Percentiles rank a stretch among this genome's conserved stretches.
Evolutionary conservation across 768 basidiomycete species (phyloP).

Genomic region (Amanita pallidorosea): DNA sequence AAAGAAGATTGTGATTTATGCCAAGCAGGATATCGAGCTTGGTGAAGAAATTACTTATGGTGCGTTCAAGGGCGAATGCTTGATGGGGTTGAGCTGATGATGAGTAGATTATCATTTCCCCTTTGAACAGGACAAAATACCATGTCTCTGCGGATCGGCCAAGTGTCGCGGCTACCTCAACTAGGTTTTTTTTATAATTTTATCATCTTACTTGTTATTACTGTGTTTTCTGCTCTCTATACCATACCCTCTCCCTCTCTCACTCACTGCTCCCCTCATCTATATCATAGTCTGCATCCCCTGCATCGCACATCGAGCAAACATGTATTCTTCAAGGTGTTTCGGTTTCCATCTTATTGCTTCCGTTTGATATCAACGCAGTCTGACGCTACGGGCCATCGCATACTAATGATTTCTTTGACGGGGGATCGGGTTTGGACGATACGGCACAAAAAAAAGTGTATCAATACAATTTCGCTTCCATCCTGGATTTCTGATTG

Average conservation of each 20-base stretch:
- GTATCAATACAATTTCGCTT: conserved; percentile 4
- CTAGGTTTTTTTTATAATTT: conserved; percentile 39
- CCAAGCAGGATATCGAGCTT: conserved; percentile 89
- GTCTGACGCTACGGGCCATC: not conserved
- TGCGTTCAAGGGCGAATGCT: conserved; percentile 23
- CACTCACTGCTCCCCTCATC: not conserved
- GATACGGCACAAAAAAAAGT: conserved; percentile 4
- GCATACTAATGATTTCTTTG: conserved; percentile 1
- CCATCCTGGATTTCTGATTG: not conserved
- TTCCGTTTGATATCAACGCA: conserved; percentile 3
- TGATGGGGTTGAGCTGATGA: not conserved
- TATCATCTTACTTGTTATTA: conserved; percentile 10
- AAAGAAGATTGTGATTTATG: conserved; percentile 99
- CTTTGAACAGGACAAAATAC: conserved; percentile 96
- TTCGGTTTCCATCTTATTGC: not conserved
- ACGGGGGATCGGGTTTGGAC: conserved; percentile 5
- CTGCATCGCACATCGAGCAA: conserved; percentile 3
- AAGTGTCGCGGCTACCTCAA: conserved; percentile 96
- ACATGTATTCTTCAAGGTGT: conserved; percentile 7
- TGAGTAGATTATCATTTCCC: conserved; percentile 94
- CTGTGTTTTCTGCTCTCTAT: conserved; percentile 1
- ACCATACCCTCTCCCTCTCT: conserved; percentile 4
- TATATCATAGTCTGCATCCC: not conserved
- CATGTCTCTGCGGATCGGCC: conserved; percentile 80
- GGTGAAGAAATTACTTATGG: conserved; percentile 98